A percentile compares a stretch with the other conserved stretches of the same genome.
phyloP scores from a whole-genome alignment of 2,329 filamentous ascomycete species.

The Leptographium galeiforme region DNA sequence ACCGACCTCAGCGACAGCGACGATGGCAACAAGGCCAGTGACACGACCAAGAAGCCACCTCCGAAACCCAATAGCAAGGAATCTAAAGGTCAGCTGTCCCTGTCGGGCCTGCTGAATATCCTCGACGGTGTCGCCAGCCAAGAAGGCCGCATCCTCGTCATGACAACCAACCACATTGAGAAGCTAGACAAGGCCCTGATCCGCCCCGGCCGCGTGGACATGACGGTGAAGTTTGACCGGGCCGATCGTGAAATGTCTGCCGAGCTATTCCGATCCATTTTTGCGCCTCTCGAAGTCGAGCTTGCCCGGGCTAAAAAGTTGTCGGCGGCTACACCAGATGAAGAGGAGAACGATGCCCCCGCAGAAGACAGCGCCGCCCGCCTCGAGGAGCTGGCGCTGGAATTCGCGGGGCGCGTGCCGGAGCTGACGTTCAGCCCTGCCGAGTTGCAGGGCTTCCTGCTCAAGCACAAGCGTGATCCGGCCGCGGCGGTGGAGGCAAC shows the following conservation, averaged over 20 bases:
- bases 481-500: conserved; percentile 31
- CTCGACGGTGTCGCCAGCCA: conserved; percentile 60
- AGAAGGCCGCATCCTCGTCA: conserved; percentile 49
- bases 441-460: conserved; percentile 45
- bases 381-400: conserved; percentile 30
- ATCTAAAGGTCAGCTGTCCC: conserved; percentile 34
- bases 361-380: background rate
- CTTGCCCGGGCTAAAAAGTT: background rate
- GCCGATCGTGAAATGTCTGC: conserved; percentile 38
- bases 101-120: conserved; percentile 68
- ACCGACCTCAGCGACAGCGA: conserved; percentile 10
- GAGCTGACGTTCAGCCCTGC: conserved; percentile 44
- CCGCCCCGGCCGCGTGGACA: conserved; percentile 48
- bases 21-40: background rate
- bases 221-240: conserved; percentile 41
- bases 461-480: conserved; percentile 41
- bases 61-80: background rate
- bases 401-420: conserved; percentile 39
- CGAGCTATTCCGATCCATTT: conserved; percentile 45
- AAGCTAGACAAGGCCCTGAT: conserved; percentile 49
- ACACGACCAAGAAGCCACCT: background rate
- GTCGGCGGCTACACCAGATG: background rate
- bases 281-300: conserved; percentile 34
- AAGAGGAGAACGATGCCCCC: background rate
- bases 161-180: conserved; percentile 52